Percentiles rank a stretch among this genome's conserved stretches.
Conservation (phyloP, 768 basidiomycete genomes). For the Leccinum ochraceum region DNA sequence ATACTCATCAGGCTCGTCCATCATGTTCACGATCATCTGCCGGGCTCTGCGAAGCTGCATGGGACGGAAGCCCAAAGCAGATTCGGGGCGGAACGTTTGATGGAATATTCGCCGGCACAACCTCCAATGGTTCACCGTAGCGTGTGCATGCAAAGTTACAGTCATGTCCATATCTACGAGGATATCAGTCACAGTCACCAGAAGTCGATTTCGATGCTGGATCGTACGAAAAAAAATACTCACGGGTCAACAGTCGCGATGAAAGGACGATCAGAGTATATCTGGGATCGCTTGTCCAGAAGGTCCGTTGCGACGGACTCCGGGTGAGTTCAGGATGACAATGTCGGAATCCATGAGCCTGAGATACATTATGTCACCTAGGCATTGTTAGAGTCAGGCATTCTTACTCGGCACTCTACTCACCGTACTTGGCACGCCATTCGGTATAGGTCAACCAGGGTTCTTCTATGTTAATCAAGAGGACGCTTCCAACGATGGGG, state of each 20-base stretch:
- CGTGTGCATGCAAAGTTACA: conserved; percentile 5
- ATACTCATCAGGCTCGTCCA: neutral
- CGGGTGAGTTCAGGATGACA: conserved; percentile 43
- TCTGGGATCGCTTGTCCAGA: conserved; percentile 42
- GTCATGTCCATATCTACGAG: conserved; percentile 7
- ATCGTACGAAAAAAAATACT: neutral
- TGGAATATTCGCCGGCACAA: conserved; percentile 8
- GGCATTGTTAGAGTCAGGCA: neutral
- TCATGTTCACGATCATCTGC: neutral
- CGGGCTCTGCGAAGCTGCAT: conserved; percentile 7
- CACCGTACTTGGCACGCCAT: conserved; percentile 12
- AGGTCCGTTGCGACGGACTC: conserved; percentile 42
- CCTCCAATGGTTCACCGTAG: conserved; percentile 9
- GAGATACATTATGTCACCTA: conserved; percentile 47
- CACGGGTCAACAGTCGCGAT: conserved; percentile 14
- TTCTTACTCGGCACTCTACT: neutral
- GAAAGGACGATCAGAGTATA: conserved; percentile 39
- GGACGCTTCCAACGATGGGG: neutral
- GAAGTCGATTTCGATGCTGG: neutral
- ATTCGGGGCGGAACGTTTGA: neutral
- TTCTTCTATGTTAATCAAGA: conserved; percentile 2
- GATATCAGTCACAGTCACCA: neutral
- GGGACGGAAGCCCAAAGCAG: neutral
- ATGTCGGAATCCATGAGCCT: conserved; percentile 44
- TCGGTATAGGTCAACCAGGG: conserved; percentile 12